Conservation (phyloP, 2,329 filamentous ascomycete species). For the Talaromyces amestolkiae region DNA sequence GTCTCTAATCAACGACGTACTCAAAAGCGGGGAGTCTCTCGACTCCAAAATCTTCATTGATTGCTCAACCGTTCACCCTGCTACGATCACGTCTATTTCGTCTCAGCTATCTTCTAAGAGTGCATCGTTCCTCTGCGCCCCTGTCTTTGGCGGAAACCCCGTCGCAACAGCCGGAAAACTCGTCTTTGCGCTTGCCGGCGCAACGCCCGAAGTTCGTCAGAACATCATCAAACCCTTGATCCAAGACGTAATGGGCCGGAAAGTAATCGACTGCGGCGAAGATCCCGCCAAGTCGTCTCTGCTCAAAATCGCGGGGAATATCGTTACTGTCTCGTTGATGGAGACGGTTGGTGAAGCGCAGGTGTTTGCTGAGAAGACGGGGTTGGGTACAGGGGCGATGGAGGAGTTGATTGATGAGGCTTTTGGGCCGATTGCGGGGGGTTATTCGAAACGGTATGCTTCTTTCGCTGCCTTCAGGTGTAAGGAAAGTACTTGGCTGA, state of each 20-base stretch:
- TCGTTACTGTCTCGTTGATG: slow-evolving; percentile 45
- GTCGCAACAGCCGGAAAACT: slow-evolving; percentile 47
- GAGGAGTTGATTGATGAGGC: slow-evolving; percentile 45
- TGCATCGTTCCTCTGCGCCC: slow-evolving; percentile 41
- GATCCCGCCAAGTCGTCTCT: slow-evolving; percentile 44
- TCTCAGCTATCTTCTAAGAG: slow-evolving; percentile 34
- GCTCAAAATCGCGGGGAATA: slow-evolving; percentile 49
- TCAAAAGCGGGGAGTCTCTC: slow-evolving; percentile 37
- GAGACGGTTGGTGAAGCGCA: slow-evolving; percentile 48
- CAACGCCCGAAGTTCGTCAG: slow-evolving; percentile 29
- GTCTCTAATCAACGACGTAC: slow-evolving; percentile 29
- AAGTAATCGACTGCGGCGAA: slow-evolving; percentile 44
- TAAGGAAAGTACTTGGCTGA: background rate
- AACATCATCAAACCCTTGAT: slow-evolving; percentile 40
- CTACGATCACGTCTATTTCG: slow-evolving; percentile 51
- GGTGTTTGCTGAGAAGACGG: slow-evolving; percentile 48
- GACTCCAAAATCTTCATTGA: slow-evolving; percentile 79
- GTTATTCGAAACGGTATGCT: slow-evolving; percentile 42
- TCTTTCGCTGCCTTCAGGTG: background rate
- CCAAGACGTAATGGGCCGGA: slow-evolving; percentile 45
- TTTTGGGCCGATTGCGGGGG: slow-evolving; percentile 44
- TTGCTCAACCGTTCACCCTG: slow-evolving; percentile 81
- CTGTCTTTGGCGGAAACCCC: slow-evolving; percentile 46
- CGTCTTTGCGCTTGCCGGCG: slow-evolving; percentile 46
- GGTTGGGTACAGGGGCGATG: slow-evolving; percentile 42